These are phyloP conservation scores for Aethionema arabicum DNA, from an alignment of 345 rosid species.

Conservation along the genomic window DNA sequence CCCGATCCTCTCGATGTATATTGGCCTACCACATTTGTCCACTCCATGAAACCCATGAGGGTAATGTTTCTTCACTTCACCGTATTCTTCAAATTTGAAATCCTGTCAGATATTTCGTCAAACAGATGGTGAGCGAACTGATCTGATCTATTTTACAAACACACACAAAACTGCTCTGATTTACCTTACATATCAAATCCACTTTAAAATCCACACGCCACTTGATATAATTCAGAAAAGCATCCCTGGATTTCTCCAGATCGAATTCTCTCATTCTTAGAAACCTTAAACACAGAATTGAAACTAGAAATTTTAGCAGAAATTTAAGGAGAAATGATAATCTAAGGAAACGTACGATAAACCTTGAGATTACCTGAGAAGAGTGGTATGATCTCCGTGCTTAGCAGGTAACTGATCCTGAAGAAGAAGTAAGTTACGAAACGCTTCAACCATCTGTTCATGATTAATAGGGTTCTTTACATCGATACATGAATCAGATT, in stretches of 20 bases:
- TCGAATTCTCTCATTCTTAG: constrained; percentile 30
- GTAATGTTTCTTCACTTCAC: constrained; percentile 75
- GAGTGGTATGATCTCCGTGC: constrained; percentile 13
- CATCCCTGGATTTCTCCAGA: constrained; percentile 24
- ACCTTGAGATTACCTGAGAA: constrained; percentile 16
- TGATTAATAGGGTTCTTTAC: not conserved
- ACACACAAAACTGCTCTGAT: not conserved
- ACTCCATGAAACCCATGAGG: constrained; percentile 96
- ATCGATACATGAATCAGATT: not conserved
- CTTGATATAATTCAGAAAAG: constrained; percentile 18
- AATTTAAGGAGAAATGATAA: not conserved
- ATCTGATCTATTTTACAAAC: not conserved
- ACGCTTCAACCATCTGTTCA: constrained; percentile 29
- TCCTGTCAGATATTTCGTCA: constrained; percentile 45
- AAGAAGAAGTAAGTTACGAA: constrained; percentile 33
- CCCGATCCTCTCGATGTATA: constrained; percentile 86
- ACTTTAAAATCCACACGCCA: constrained; percentile 25
- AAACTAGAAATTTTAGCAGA: not conserved
- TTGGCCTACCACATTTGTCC: constrained; percentile 83
- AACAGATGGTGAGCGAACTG: constrained; percentile 5
- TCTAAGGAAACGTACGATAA: not conserved
- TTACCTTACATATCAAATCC: constrained; percentile 28
- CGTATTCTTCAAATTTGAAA: constrained; percentile 77
- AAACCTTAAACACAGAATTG: constrained; percentile 18
- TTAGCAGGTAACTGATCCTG: constrained; percentile 23